Conservation (phyloP, 2,329 filamentous ascomycete genomes). For the Colletotrichum noveboracense region DNA sequence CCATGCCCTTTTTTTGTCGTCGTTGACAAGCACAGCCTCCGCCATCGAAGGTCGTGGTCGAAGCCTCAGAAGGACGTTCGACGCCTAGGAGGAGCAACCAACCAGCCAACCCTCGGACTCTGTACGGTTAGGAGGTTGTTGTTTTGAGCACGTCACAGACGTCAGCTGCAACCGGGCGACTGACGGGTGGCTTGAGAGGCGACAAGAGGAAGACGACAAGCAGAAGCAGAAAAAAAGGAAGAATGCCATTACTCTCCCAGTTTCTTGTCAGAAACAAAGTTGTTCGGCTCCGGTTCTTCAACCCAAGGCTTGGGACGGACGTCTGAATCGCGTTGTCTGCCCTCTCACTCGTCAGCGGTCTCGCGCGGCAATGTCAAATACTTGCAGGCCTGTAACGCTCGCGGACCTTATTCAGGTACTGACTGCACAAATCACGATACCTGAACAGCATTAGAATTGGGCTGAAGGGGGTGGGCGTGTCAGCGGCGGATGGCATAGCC, state of each 20-base stretch:
- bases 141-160: conserved; percentile 17
- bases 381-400: conserved; percentile 4
- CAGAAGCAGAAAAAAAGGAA: background rate
- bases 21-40: conserved; percentile 16
- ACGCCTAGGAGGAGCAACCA: background rate
- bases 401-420: conserved; percentile 15
- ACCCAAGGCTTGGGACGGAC: conserved; percentile 4
- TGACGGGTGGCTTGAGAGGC: background rate
- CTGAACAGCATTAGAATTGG: conserved; percentile 13
- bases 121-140: background rate
- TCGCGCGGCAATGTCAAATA: conserved; percentile 15
- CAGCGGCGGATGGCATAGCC: conserved; percentile 18
- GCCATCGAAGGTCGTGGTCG: background rate
- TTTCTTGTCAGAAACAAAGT: background rate
- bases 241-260: background rate
- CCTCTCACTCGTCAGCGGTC: conserved; percentile 3
- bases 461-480: conserved; percentile 18
- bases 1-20: background rate
- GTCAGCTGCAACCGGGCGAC: conserved; percentile 13
- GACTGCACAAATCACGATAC: conserved; percentile 6
- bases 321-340: conserved; percentile 13
- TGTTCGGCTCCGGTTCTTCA: conserved; percentile 4
- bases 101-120: background rate
- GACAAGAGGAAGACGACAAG: background rate
- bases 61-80: background rate